A percentile compares a stretch with the other conserved stretches of the same genome.
Evolutionary conservation across 495 filamentous ascomycete species (phyloP).

Genomic region (Annulohypoxylon bovei): DNA sequence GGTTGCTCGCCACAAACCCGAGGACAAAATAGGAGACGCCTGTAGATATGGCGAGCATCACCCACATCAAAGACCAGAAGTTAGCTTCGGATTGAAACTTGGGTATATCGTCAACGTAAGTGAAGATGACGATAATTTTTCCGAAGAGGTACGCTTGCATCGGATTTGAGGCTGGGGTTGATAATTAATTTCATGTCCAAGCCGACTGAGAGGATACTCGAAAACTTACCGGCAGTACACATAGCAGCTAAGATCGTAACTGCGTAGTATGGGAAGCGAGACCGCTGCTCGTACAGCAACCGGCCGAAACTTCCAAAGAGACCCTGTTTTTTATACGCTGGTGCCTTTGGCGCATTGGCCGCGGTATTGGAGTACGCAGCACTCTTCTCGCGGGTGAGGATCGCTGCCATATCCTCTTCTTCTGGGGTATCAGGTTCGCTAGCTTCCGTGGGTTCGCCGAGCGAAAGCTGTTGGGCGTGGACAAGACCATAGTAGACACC

Average conservation of each 20-base stretch:
- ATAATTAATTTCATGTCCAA: slow-evolving; percentile 15
- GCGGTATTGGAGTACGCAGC: slow-evolving; percentile 49
- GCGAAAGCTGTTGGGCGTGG: slow-evolving; percentile 63
- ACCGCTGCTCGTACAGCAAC: slow-evolving; percentile 56
- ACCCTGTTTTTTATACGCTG: slow-evolving; percentile 49
- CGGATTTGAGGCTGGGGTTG: slow-evolving; percentile 47
- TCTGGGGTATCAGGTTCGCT: slow-evolving; percentile 45
- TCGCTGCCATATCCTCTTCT: slow-evolving; percentile 53
- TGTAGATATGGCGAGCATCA: slow-evolving; percentile 52
- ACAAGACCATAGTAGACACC: slow-evolving; percentile 68
- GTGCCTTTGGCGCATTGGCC: slow-evolving; percentile 19
- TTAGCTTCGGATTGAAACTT: slow-evolving; percentile 46
- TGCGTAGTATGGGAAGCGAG: slow-evolving; percentile 49
- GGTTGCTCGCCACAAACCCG: slow-evolving; percentile 43
- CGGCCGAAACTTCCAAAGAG: slow-evolving; percentile 59
- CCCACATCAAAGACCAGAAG: slow-evolving; percentile 63
- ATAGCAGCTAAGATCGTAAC: slow-evolving; percentile 52
- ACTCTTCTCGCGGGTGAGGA: slow-evolving; percentile 60
- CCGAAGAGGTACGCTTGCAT: slow-evolving; percentile 59
- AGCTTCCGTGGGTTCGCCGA: slow-evolving; percentile 40
- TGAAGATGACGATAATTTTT: slow-evolving; percentile 54
- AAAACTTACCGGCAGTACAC: slow-evolving; percentile 47
- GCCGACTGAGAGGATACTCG: neutral
- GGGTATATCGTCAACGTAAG: slow-evolving; percentile 31
- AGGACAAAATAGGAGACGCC: slow-evolving; percentile 55